phyloP scores from a whole-genome alignment of 2,329 filamentous ascomycete species.

The Aspergillus costaricaensis region DNA sequence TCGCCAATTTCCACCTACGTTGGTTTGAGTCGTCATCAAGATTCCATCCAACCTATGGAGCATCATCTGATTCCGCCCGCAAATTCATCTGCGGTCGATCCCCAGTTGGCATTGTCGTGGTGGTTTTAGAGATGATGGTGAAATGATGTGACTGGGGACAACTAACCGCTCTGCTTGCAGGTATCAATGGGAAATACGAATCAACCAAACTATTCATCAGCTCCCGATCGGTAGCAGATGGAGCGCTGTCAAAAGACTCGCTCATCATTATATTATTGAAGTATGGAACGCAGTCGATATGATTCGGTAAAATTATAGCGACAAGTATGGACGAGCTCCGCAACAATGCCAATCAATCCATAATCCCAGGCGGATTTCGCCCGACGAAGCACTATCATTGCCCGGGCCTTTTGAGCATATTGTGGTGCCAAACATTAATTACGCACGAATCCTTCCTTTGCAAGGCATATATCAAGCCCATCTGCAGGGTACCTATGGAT shows the following conservation, averaged over 20 bases:
- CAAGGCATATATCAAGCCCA: background rate
- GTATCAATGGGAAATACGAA: background rate
- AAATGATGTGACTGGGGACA: constrained; percentile 7
- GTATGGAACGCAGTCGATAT: constrained; percentile 2
- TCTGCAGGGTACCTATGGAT: background rate
- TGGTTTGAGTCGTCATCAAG: background rate
- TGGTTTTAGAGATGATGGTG: constrained; percentile 4
- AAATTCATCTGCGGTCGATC: background rate
- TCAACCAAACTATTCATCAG: background rate
- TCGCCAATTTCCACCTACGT: background rate
- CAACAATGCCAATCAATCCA: constrained; percentile 11
- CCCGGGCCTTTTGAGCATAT: background rate
- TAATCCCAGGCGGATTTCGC: constrained; percentile 9
- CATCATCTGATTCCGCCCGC: background rate
- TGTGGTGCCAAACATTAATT: background rate
- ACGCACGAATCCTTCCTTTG: constrained; percentile 2
- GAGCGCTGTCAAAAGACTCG: constrained; percentile 1
- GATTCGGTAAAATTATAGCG: constrained; percentile 2
- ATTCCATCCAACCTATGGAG: background rate
- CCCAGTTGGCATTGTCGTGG: background rate
- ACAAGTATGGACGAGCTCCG: constrained; percentile 10
- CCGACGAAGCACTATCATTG: constrained; percentile 6
- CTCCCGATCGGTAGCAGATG: background rate
- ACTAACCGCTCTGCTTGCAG: background rate
- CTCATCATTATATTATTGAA: background rate